Percentiles rank a stretch among this genome's conserved stretches.
phyloP scores from a whole-genome alignment of 1,139 yeast genomes.

The Meyerozyma guilliermondii region DNA sequence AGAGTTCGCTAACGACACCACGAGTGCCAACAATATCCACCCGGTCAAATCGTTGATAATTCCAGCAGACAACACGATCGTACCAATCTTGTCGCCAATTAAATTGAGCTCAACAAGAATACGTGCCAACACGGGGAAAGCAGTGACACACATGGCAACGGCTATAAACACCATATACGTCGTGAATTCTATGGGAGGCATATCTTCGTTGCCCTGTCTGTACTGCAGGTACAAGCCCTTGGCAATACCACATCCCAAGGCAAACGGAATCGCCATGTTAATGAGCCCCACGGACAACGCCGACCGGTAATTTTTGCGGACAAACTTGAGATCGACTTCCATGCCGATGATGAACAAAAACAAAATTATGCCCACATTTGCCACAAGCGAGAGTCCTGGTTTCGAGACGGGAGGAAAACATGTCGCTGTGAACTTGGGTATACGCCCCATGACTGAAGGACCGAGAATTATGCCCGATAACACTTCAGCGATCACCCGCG shows the following conservation, averaged over 20 bases:
- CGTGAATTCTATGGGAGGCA: slow-evolving; percentile 48
- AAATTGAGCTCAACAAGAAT: slow-evolving; percentile 68
- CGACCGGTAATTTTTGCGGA: slow-evolving; percentile 51
- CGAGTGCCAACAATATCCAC: slow-evolving; percentile 72
- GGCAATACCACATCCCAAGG: slow-evolving; percentile 67
- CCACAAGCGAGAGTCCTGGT: slow-evolving; percentile 59
- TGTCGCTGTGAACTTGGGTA: slow-evolving; percentile 57
- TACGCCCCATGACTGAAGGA: slow-evolving; percentile 64
- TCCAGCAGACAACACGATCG: slow-evolving; percentile 78
- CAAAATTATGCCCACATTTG: slow-evolving; percentile 68
- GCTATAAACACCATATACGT: slow-evolving; percentile 74
- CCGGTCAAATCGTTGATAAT: slow-evolving; percentile 76
- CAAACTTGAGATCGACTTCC: slow-evolving; percentile 66
- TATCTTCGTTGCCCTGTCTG: slow-evolving; percentile 19
- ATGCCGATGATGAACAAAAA: slow-evolving; percentile 72
- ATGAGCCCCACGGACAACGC: slow-evolving; percentile 65
- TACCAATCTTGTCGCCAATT: slow-evolving; percentile 68
- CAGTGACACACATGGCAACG: slow-evolving; percentile 77
- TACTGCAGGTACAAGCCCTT: slow-evolving; percentile 61
- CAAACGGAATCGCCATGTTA: slow-evolving; percentile 74
- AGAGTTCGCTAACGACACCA: slow-evolving; percentile 70
- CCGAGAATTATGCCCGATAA: slow-evolving; percentile 69
- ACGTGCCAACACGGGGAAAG: slow-evolving; percentile 78
- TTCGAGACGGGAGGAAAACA: slow-evolving; percentile 62
- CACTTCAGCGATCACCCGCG: slow-evolving; percentile 75